phyloP scores from a whole-genome alignment of 306 rosid genomes.

The Vigna angularis region DNA sequence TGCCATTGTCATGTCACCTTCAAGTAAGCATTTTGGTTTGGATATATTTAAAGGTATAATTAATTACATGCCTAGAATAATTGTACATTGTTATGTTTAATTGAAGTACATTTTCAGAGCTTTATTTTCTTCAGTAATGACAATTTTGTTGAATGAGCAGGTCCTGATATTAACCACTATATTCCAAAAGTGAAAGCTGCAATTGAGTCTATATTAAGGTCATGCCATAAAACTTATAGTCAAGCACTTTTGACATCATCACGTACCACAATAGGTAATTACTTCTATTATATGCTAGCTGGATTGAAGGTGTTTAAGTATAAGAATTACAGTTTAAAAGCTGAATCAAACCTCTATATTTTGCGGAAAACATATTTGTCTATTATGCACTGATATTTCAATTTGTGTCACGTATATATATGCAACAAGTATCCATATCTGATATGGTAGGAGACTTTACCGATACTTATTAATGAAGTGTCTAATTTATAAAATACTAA shows the following conservation, averaged over 20 bases:
- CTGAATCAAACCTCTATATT: slow-evolving; percentile 12
- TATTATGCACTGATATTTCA: too few species aligned
- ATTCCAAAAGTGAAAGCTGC: slow-evolving; percentile 98
- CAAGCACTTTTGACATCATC: slow-evolving; percentile 98
- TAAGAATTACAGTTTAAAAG: slow-evolving; percentile 26
- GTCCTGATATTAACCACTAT: slow-evolving; percentile 92
- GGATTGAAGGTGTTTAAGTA: slow-evolving; percentile 37
- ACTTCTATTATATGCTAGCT: slow-evolving; percentile 42
- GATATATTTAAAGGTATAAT: slow-evolving; percentile 84
- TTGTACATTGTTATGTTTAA: slow-evolving; percentile 13
- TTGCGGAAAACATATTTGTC: slow-evolving; percentile 23
- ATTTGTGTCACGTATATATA: too few species aligned
- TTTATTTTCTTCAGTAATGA: slow-evolving; percentile 30
- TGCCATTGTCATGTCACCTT: slow-evolving; percentile 91
- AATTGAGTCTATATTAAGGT: slow-evolving; percentile 86
- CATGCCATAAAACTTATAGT: slow-evolving; percentile 85
- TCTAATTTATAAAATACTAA: too few species aligned
- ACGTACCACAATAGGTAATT: slow-evolving; percentile 85
- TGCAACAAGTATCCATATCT: too few species aligned
- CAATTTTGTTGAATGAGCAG: slow-evolving; percentile 60
- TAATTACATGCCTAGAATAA: slow-evolving; percentile 35
- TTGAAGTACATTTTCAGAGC: slow-evolving; percentile 28
- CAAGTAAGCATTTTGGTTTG: slow-evolving; percentile 84
- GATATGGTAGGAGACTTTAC: too few species aligned
- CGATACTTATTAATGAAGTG: too few species aligned